Evolutionary conservation across 768 basidiomycete genomes (phyloP).

Genomic region (Steccherinum ochraceum): DNA sequence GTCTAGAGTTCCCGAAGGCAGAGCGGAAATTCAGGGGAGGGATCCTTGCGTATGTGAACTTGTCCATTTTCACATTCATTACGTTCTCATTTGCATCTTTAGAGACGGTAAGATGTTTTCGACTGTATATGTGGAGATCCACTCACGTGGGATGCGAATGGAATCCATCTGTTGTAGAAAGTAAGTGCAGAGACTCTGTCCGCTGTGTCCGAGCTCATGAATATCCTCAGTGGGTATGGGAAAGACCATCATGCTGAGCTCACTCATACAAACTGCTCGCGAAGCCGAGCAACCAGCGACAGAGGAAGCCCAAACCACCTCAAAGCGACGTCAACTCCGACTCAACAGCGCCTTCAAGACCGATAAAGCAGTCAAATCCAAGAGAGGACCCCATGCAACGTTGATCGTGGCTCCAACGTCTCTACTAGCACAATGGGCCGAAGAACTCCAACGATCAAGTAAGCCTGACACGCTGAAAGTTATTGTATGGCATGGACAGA

Average conservation of each 20-base stretch:
- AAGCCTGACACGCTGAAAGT: slow-evolving; percentile 59
- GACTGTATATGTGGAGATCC: not conserved
- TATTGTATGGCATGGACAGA: slow-evolving; percentile 84
- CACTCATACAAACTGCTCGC: slow-evolving; percentile 78
- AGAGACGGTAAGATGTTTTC: slow-evolving; percentile 11
- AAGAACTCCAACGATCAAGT: slow-evolving; percentile 83
- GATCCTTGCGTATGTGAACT: slow-evolving; percentile 71
- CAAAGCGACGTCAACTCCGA: slow-evolving; percentile 50
- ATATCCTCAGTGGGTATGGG: slow-evolving; percentile 82
- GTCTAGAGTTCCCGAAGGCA: slow-evolving; percentile 76
- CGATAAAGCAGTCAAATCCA: slow-evolving; percentile 17
- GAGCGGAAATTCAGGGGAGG: slow-evolving; percentile 77
- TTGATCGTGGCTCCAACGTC: slow-evolving; percentile 92
- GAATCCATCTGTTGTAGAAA: slow-evolving; percentile 39
- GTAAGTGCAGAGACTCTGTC: slow-evolving; percentile 26
- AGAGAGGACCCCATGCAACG: slow-evolving; percentile 51
- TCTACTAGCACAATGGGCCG: slow-evolving; percentile 87
- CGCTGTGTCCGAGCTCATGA: not conserved
- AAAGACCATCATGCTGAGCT: slow-evolving; percentile 90
- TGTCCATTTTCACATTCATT: not conserved
- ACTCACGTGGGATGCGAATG: too few species aligned
- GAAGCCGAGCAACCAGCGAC: slow-evolving; percentile 35
- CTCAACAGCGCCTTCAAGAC: slow-evolving; percentile 60
- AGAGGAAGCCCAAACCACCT: slow-evolving; percentile 17
- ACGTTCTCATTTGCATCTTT: not conserved